phyloP scores from a whole-genome alignment of 129 eudicot genomes.

The Sambucus nigra region DNA sequence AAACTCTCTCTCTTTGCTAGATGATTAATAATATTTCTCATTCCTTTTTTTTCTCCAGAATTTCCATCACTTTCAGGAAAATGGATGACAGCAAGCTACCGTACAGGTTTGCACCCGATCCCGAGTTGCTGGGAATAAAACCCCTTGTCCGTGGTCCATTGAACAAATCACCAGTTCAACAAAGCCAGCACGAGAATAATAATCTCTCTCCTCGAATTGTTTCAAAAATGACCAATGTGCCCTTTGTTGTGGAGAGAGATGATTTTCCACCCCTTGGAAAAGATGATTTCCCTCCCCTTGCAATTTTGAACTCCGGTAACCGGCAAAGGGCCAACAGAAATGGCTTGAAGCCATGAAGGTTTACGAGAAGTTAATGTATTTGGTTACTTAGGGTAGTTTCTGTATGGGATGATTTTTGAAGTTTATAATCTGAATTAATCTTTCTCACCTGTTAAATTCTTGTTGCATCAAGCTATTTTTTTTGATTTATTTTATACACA shows the following conservation, averaged over 20 bases:
- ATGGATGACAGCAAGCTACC: slow-evolving; percentile 64
- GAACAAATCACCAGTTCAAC: slow-evolving; percentile 14
- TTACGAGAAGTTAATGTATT: neutral
- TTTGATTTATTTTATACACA: neutral
- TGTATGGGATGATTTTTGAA: neutral
- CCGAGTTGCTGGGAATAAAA: slow-evolving; percentile 35
- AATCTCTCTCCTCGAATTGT: slow-evolving; percentile 2
- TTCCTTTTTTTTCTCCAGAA: slow-evolving; percentile 25
- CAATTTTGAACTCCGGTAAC: slow-evolving; percentile 11
- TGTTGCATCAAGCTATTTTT: neutral
- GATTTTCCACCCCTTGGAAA: too few relatives aligned
- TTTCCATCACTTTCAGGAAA: slow-evolving; percentile 60
- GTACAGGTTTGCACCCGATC: slow-evolving; percentile 30
- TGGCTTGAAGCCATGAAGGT: slow-evolving; percentile 6
- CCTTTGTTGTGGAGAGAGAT: slow-evolving; percentile 16
- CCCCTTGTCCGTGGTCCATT: slow-evolving; percentile 22
- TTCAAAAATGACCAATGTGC: neutral
- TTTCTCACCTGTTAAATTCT: neutral
- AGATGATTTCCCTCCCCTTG: slow-evolving; percentile 43
- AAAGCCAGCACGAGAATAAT: slow-evolving; percentile 12
- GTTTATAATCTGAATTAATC: too few relatives aligned
- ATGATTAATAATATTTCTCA: too few relatives aligned
- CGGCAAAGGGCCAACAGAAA: slow-evolving; percentile 14
- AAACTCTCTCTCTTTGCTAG: neutral
- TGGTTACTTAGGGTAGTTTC: neutral